A percentile compares a stretch with the other conserved stretches of the same genome.
phyloP scores from a whole-genome alignment of 2,329 filamentous ascomycete species.

The Lanzia echinophila region DNA sequence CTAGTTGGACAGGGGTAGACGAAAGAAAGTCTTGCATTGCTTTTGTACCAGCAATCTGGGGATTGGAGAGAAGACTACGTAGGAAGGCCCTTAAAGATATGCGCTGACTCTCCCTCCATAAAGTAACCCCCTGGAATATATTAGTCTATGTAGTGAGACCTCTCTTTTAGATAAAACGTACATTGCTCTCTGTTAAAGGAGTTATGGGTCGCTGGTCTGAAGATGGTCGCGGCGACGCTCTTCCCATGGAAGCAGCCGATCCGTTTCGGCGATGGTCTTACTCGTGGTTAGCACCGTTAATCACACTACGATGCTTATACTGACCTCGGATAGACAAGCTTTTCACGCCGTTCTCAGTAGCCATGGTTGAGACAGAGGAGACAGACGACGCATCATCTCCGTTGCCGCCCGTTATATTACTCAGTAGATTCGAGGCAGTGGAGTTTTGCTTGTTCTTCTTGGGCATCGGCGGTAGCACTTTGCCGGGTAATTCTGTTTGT shows the following conservation, averaged over 20 bases:
- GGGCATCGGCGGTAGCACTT: conserved; percentile 77
- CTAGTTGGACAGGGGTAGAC: conserved; percentile 62
- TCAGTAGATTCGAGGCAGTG: conserved; percentile 52
- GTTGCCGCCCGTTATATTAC: conserved; percentile 43
- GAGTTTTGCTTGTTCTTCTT: conserved; percentile 84
- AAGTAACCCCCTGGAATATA: conserved; percentile 37
- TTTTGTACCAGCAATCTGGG: conserved; percentile 73
- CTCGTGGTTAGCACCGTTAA: conserved; percentile 4
- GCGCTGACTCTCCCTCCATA: conserved; percentile 84
- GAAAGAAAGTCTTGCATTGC: conserved; percentile 82
- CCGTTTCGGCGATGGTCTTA: conserved; percentile 15
- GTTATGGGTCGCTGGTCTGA: conserved; percentile 3
- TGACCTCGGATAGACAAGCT: conserved; percentile 40
- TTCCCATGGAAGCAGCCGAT: conserved; percentile 12
- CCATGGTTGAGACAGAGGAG: conserved; percentile 42
- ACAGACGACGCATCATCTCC: conserved; percentile 71
- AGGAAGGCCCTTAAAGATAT: conserved; percentile 88
- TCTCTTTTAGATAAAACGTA: conserved; percentile 8
- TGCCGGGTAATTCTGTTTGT: conserved; percentile 81
- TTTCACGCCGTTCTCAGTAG: conserved; percentile 19
- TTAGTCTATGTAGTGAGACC: not conserved
- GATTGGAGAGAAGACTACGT: conserved; percentile 77
- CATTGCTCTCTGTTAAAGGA: conserved; percentile 1
- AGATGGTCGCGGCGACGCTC: conserved; percentile 9
- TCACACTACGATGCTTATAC: conserved; percentile 8